Base-by-base conservation (phyloP, 2,329 filamentous ascomycete species). In the Orbilia oligospora region DNA sequence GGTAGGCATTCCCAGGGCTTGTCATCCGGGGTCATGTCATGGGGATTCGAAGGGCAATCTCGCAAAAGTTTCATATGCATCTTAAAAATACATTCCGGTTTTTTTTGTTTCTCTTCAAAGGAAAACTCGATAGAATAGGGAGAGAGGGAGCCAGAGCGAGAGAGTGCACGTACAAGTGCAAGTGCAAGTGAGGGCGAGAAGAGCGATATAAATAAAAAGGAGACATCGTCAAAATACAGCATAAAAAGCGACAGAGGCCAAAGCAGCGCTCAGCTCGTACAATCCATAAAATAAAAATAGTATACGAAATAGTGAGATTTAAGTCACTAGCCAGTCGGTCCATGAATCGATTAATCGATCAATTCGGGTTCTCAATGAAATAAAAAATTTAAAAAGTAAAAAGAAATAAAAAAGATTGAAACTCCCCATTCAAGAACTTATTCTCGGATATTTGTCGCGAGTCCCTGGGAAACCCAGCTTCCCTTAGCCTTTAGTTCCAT, bases 401-500 rank as follows among this genome's bases (percentile, higher is more conserved):
- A 46, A 16, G 6, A 46, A 46, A 46, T n/a, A 46, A 18, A 44
- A 46, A 46, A n/a, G n/a, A n/a, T n/a, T 46, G 18, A 20, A 18
- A 46, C n/a, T 36, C 33, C 33, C 20, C 20, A 8, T 44, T 24
- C 56, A 24, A 20, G 12, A 61, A 24, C 16, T 18, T 46, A 5
- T 20, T 61, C 30, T 53, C 33, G 46, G 53, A 30, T 58, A 38
- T 38, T 58, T 30, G 27, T 30, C 27, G 3, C 27, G 27, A 30
- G 24, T 38, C 14, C 22, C 30, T 38, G 53, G 55, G 64, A 69
- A 36, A 58, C 33, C 71, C 71, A 63, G 71, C 41, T 63, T 75
- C 71, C 64, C 64, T 30, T 36, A 4, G 14, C 10, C 12, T 41
- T 44, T 22, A 38, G 30, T 20, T 48, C 16, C 22, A 51, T 18